These are phyloP conservation scores for Rosa chinensis DNA, from an alignment of 306 rosid species.

Conservation along the genomic window DNA sequence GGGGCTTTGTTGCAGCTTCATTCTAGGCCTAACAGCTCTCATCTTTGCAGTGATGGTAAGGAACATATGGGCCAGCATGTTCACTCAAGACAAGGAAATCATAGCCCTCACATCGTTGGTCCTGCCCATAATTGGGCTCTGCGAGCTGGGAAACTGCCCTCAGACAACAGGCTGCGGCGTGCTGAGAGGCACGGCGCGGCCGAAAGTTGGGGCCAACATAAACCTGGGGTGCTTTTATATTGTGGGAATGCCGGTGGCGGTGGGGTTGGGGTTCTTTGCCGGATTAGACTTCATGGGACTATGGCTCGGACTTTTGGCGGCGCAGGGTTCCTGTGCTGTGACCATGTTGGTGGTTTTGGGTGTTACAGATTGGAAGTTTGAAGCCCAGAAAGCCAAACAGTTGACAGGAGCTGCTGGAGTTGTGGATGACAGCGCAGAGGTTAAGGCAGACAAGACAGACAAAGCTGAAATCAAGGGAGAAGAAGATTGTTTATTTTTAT, in stretches of 20 bases:
- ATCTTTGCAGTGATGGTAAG: slow-evolving; percentile 61
- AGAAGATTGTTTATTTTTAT: slow-evolving; percentile 29
- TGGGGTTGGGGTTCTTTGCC: slow-evolving; percentile 52
- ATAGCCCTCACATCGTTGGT: slow-evolving; percentile 62
- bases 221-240: slow-evolving; percentile 83
- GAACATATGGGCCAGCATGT: slow-evolving; percentile 76
- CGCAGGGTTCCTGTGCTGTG: slow-evolving; percentile 76
- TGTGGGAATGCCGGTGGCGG: slow-evolving; percentile 88
- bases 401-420: slow-evolving; percentile 41
- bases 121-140: slow-evolving; percentile 80
- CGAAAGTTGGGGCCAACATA: slow-evolving; percentile 76
- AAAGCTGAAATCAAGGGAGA: slow-evolving; percentile 37
- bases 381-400: slow-evolving; percentile 59
- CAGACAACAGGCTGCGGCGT: slow-evolving; percentile 97
- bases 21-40: slow-evolving; percentile 59
- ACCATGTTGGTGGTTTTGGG: slow-evolving; percentile 76
- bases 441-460: slow-evolving; percentile 32
- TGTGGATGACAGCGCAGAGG: slow-evolving; percentile 33
- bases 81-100: slow-evolving; percentile 66
- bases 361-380: slow-evolving; percentile 72
- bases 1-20: slow-evolving; percentile 65
- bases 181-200: slow-evolving; percentile 87
- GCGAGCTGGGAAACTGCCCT: slow-evolving; percentile 93
- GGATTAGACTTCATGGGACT: slow-evolving; percentile 81
- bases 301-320: slow-evolving; percentile 91